Percentiles rank a stretch among this genome's conserved stretches.
These are phyloP conservation scores for Alectoria sarmentosa DNA, from an alignment of 495 filamentous ascomycete genomes.

Conservation along the genomic window DNA sequence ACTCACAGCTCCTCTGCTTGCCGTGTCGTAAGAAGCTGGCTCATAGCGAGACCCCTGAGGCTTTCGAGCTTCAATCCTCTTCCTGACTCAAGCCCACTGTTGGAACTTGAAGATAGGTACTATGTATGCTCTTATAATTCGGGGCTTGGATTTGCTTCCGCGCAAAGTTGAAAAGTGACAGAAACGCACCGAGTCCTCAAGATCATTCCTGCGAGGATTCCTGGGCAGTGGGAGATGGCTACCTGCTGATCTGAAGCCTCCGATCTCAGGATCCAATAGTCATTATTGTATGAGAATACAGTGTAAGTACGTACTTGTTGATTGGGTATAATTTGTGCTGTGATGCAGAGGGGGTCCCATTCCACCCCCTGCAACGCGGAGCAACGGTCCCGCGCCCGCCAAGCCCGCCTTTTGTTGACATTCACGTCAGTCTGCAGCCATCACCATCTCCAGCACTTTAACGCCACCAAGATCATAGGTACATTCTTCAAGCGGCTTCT, in stretches of 20 bases:
- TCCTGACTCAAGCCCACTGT: neutral
- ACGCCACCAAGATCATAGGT: neutral
- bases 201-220: neutral
- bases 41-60: conserved; percentile 45
- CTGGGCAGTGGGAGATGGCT: neutral
- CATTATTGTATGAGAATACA: neutral
- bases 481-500: neutral
- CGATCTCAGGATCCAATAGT: neutral
- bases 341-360: neutral
- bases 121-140: neutral
- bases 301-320: neutral
- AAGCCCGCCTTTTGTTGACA: conserved; percentile 25
- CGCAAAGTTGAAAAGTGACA: neutral
- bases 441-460: neutral
- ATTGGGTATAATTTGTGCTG: neutral
- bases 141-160: neutral
- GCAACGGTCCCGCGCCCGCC: conserved; percentile 14
- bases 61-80: neutral
- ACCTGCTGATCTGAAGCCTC: neutral
- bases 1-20: conserved; percentile 87
- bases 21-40: conserved; percentile 65
- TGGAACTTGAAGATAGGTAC: too few species aligned
- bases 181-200: neutral
- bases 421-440: conserved; percentile 5
- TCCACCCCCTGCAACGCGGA: neutral